phyloP scores from a whole-genome alignment of 1,284 basidiomycete genomes.

The Athelia psychrophila region DNA sequence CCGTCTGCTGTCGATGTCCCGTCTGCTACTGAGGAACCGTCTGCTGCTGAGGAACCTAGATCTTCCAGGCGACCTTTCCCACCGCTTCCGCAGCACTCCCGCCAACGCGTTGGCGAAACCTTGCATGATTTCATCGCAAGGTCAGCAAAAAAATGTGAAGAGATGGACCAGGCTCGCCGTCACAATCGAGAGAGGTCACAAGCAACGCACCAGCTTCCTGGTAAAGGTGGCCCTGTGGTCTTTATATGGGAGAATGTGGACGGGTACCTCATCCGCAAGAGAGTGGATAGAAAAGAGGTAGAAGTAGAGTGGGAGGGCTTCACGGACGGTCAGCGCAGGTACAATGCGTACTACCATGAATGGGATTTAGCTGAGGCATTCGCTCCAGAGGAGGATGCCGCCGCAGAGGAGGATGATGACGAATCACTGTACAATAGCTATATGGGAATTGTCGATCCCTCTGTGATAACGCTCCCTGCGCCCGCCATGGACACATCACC shows the following conservation, averaged over 20 bases:
- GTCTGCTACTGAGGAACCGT: too few species aligned
- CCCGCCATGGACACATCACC: too few species aligned
- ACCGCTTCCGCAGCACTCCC: neutral
- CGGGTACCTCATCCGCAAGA: neutral
- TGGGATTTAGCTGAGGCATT: neutral
- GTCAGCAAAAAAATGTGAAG: neutral
- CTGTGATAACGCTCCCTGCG: too few species aligned
- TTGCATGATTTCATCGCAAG: neutral
- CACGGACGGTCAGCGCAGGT: neutral
- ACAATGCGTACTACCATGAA: neutral
- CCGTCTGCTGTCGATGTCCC: too few species aligned
- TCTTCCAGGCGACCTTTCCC: too few species aligned
- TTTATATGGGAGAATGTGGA: neutral
- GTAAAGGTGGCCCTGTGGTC: neutral
- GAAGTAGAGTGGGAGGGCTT: neutral
- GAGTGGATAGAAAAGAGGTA: neutral
- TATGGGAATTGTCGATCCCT: too few species aligned
- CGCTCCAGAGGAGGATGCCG: neutral
- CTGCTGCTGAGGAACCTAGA: neutral
- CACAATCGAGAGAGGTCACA: neutral
- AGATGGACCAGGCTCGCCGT: neutral
- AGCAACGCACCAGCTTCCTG: neutral
- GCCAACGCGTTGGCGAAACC: neutral
- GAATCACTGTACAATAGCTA: neutral
- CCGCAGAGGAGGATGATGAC: neutral